Conservation (phyloP, 306 rosid species). For the Medicago truncatula region DNA sequence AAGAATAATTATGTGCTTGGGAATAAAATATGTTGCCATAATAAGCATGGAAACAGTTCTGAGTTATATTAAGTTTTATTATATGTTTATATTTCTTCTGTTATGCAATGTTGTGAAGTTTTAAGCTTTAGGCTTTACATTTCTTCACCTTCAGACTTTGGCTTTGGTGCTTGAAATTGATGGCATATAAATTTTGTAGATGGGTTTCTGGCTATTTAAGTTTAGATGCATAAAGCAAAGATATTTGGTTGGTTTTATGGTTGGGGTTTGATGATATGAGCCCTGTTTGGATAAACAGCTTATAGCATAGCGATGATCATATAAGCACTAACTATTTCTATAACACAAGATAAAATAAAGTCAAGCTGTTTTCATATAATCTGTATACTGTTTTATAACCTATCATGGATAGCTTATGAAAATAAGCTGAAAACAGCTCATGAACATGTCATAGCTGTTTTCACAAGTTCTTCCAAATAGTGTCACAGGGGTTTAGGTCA, state of each 20-base stretch:
- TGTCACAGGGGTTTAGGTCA: too few species aligned
- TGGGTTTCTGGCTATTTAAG: not conserved
- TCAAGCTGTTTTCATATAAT: too few species aligned
- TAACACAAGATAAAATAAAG: too few species aligned
- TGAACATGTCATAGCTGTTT: too few species aligned
- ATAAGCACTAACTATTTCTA: too few species aligned
- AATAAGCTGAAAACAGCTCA: too few species aligned
- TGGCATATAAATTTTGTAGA: not conserved
- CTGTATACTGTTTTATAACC: too few species aligned
- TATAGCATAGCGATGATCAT: too few species aligned
- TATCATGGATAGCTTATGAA: too few species aligned
- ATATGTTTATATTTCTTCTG: not conserved
- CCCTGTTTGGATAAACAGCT: too few species aligned
- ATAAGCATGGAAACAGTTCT: not conserved
- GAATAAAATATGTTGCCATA: not conserved
- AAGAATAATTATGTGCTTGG: not conserved
- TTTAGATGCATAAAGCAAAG: not conserved
- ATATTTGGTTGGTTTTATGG: slow-evolving; percentile 2
- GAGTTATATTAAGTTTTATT: not conserved
- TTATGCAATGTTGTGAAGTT: not conserved
- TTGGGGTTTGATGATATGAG: not conserved
- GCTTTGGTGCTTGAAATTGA: slow-evolving; percentile 15
- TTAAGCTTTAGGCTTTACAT: not conserved
- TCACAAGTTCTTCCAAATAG: too few species aligned
- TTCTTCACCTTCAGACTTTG: not conserved